Conservation (phyloP, 2,329 filamentous ascomycete species). For the Didymella pomorum region DNA sequence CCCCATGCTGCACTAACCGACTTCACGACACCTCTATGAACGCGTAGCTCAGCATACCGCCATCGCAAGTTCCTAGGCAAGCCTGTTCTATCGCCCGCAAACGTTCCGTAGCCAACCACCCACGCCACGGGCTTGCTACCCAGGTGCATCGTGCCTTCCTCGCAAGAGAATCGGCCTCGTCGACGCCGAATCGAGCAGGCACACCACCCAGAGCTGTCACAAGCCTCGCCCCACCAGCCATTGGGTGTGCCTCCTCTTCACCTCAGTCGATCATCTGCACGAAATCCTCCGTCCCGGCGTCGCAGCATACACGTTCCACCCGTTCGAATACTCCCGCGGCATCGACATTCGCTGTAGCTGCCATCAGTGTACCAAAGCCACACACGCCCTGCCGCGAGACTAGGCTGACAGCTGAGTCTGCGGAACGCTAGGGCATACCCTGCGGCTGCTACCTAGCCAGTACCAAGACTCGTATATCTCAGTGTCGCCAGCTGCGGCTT, state of each 20-base stretch:
- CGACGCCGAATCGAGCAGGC: constrained; percentile 19
- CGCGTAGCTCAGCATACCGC: neutral
- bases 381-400: constrained; percentile 14
- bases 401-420: constrained; percentile 27
- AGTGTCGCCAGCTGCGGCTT: constrained; percentile 51
- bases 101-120: constrained; percentile 39
- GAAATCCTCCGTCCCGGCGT: constrained; percentile 56
- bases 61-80: constrained; percentile 11
- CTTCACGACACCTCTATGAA: constrained; percentile 21
- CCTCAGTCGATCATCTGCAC: constrained; percentile 61
- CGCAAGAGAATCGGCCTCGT: constrained; percentile 5
- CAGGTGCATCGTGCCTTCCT: constrained; percentile 17
- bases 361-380: constrained; percentile 19
- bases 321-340: constrained; percentile 24
- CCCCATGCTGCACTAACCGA: constrained; percentile 10
- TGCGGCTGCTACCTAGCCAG: constrained; percentile 18
- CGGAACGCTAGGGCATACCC: constrained; percentile 11
- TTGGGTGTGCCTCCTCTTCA: constrained; percentile 39
- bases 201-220: constrained; percentile 40
- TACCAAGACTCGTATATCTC: constrained; percentile 35
- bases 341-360: constrained; percentile 23
- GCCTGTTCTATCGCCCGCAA: constrained; percentile 7
- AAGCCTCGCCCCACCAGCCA: constrained; percentile 48
- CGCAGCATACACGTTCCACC: constrained; percentile 30
- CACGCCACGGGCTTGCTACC: constrained; percentile 30